A percentile compares a stretch with the other conserved stretches of the same genome.
Conservation (phyloP, 2,329 filamentous ascomycete species). For the Xylariaceae sp. region DNA sequence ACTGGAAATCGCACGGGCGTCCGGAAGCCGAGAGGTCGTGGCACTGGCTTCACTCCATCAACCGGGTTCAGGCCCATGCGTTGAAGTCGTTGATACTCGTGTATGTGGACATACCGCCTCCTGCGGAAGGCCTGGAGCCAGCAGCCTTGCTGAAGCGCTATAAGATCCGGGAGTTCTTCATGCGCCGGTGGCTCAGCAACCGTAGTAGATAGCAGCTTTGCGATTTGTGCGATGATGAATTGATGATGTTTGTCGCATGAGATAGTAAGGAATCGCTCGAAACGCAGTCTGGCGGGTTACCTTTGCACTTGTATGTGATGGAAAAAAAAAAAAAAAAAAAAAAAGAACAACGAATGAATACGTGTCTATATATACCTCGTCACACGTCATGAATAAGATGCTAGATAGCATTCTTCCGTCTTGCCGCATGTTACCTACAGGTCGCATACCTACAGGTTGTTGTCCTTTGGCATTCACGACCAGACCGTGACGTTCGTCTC, state of each 20-base stretch:
- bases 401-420: no score
- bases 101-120: constrained; percentile 85
- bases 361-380: no score
- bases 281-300: no score
- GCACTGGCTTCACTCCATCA: constrained; percentile 84
- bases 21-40: constrained; percentile 51
- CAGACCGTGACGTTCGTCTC: neutral
- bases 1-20: constrained; percentile 60
- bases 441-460: neutral
- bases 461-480: neutral
- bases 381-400: no score
- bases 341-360: no score
- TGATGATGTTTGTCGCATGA: constrained; percentile 12
- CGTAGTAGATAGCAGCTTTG: constrained; percentile 46
- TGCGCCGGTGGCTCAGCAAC: constrained; percentile 81
- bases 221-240: constrained; percentile 7
- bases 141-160: constrained; percentile 61
- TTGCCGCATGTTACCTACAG: no score
- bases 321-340: no score
- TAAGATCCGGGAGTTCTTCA: constrained; percentile 70
- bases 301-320: no score
- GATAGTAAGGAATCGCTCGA: neutral
- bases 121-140: constrained; percentile 52
- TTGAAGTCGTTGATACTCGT: constrained; percentile 83
- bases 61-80: constrained; percentile 83